Base-by-base conservation (phyloP, 2,329 filamentous ascomycete genomes). In the Fragosphaeria purpurea region DNA sequence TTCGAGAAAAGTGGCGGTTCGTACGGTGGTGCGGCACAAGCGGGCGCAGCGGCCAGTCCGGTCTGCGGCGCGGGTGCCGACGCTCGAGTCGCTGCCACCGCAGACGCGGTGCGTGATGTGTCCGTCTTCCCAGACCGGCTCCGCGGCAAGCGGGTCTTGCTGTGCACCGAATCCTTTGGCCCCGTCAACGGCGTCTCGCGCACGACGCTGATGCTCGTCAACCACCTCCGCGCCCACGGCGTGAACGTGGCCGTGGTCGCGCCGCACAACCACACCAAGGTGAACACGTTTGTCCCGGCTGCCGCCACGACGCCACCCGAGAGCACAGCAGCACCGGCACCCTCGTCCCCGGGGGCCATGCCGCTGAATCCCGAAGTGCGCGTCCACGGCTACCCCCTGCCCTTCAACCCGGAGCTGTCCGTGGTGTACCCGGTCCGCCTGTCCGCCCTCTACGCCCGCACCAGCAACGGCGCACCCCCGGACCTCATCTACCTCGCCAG, bases 131-230 rank as follows among this genome's bases (percentile, higher is more conserved):
- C 75, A 0, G 41, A 61, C 1, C 60, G 67, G 7, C 70, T 86
- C n/a, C 65, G 70, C 39, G 79, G 78, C 8, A 82, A 80, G 63
- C 76, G 75, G 55, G 73, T 86, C 54, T 66, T 86, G 7, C 73
- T 86, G 7, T 83, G 82, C 54, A 86, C 82, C 11, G 83, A 86
- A 61, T 86, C 82, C 1, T 82, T 85, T 52, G 83, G 82, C 4
- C 83, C 83, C 0, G 80, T 86, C 61, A 86, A 86, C 60, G 83
- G 83, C n/a, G 83, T 86, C 44, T 84, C 79, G 59, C 74, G 82
- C 54, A 86, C 83, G 5, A 86, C 83, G 0, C 69, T 82, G 57
- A 85, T 81, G 70, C 73, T 86, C 47, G 79, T 86, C 49, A 77
- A 80, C 61, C 83, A 86, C 56, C 69, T 86, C 22, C 75, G 80